Base-by-base conservation (phyloP, 2,329 filamentous ascomycete genomes). In the Drechslerella dactyloides region DNA sequence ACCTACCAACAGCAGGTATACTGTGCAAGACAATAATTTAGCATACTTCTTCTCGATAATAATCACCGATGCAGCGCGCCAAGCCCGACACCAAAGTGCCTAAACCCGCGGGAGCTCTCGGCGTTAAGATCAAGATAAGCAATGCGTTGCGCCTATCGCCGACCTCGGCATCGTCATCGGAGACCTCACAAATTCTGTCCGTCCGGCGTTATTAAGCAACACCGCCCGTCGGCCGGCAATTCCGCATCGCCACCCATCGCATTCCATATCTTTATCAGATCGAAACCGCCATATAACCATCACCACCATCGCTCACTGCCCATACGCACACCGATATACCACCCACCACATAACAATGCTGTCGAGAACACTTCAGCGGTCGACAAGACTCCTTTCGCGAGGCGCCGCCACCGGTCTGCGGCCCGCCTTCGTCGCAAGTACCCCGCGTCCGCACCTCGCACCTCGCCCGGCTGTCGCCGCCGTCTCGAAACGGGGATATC, bases 401-500 rank as follows among this genome's bases (percentile, higher is more conserved):
- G 55, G 68, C 46, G 60, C 68, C 27, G 33, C 53, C 44, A 50
- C 48, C 52, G 15, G 35, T 21, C 30, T 63, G 24, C 54, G 44
- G 46, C 58, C 68, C 46, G 60, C 64, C 13, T 50, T 65, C 68
- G 64, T 72, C 68, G 68, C 60, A 24, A 50, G 24, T 53, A 55
- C 68, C 68, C 68, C 68, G 35, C 68, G 68, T 42, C 60, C 55
- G 11, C 30, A 72, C 35, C 48, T 73, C 44, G 30, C 40, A 17
- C 72, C 66, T 44, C 54, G 56, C 33, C 68, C 54, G 44, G 50
- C 54, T 15, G 54, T 50, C 50, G 53, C 50, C 57, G 62, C 24
- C 50, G 66, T 63, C 13, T 62, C 57, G n/a, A 66, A 68, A 50
- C 64, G 74, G 65, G 37, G 21, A 53, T 78, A 78, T 40, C 77